Percentiles rank a stretch among this genome's conserved stretches.
These are phyloP conservation scores for Auriscalpium microsporum DNA, from an alignment of 768 basidiomycete species.

Conservation along the genomic window DNA sequence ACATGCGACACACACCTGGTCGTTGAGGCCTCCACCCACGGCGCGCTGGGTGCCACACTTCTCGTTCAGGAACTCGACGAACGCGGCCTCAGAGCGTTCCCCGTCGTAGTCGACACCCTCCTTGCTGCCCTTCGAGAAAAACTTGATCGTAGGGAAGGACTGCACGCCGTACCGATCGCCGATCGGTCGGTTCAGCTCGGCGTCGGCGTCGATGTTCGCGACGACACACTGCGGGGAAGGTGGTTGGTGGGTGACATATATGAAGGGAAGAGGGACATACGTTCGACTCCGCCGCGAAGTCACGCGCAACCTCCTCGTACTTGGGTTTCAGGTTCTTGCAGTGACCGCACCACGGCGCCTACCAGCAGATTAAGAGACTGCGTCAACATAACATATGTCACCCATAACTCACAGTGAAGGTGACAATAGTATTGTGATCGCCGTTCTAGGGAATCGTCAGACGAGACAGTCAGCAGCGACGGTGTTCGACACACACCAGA, in stretches of 20 bases:
- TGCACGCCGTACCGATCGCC: slow-evolving; percentile 62
- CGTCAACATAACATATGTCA: not conserved
- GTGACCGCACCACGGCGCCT: slow-evolving; percentile 81
- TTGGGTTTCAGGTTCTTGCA: slow-evolving; percentile 87
- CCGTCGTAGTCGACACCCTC: slow-evolving; percentile 57
- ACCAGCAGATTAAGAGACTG: slow-evolving; percentile 23
- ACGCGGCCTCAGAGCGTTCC: slow-evolving; percentile 63
- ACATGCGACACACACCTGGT: slow-evolving; percentile 36
- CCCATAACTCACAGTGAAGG: slow-evolving; percentile 54
- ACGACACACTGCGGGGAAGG: slow-evolving; percentile 61
- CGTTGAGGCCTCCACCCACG: slow-evolving; percentile 72
- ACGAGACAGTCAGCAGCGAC: not conserved
- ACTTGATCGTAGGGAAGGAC: slow-evolving; percentile 92
- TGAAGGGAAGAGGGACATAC: slow-evolving; percentile 30
- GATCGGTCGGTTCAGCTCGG: slow-evolving; percentile 65
- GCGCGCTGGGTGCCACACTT: slow-evolving; percentile 82
- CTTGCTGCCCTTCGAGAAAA: slow-evolving; percentile 71
- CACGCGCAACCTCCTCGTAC: slow-evolving; percentile 76
- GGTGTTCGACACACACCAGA: slow-evolving; percentile 33
- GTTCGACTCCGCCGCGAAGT: slow-evolving; percentile 70
- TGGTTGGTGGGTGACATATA: not conserved
- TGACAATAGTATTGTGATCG: slow-evolving; percentile 83
- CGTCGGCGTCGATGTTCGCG: slow-evolving; percentile 88
- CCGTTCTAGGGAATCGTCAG: slow-evolving; percentile 18
- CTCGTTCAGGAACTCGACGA: slow-evolving; percentile 75